Evolutionary conservation across 768 basidiomycete species (phyloP).

Genomic region (Lactarius tabidus): DNA sequence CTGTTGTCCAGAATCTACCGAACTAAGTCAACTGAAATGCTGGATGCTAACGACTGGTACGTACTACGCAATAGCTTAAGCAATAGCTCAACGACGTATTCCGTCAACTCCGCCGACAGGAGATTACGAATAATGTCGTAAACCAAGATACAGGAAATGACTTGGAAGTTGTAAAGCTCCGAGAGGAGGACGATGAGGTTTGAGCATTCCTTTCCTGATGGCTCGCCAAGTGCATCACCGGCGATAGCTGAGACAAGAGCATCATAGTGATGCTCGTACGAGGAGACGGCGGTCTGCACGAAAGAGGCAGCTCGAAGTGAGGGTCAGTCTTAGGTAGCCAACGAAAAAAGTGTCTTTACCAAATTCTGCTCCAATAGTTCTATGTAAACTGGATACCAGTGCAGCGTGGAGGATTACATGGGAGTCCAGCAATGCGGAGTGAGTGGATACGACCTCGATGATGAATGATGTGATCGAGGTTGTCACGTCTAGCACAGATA

Average conservation of each 20-base stretch:
- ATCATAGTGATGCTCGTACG: constrained; percentile 59
- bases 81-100: constrained; percentile 81
- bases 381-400: constrained; percentile 76
- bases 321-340: constrained; percentile 5
- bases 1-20: constrained; percentile 83
- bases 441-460: constrained; percentile 73
- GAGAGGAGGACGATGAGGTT: constrained; percentile 86
- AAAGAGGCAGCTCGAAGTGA: constrained; percentile 67
- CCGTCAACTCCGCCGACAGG: constrained; percentile 58
- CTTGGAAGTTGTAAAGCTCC: constrained; percentile 95
- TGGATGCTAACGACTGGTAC: constrained; percentile 26
- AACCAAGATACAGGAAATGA: constrained; percentile 81
- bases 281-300: constrained; percentile 63
- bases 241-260: constrained; percentile 28
- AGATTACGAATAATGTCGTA: constrained; percentile 86
- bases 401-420: constrained; percentile 88
- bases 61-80: constrained; percentile 80
- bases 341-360: constrained; percentile 46
- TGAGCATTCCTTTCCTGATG: constrained; percentile 77
- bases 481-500: constrained; percentile 55
- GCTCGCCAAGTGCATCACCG: constrained; percentile 31
- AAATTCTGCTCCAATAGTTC: constrained; percentile 81
- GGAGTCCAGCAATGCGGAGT: constrained; percentile 79
- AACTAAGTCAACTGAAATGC: not conserved
- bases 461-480: constrained; percentile 72